phyloP scores from a whole-genome alignment of 2,329 filamentous ascomycete genomes.

The Berkeleyomyces rouxiae region DNA sequence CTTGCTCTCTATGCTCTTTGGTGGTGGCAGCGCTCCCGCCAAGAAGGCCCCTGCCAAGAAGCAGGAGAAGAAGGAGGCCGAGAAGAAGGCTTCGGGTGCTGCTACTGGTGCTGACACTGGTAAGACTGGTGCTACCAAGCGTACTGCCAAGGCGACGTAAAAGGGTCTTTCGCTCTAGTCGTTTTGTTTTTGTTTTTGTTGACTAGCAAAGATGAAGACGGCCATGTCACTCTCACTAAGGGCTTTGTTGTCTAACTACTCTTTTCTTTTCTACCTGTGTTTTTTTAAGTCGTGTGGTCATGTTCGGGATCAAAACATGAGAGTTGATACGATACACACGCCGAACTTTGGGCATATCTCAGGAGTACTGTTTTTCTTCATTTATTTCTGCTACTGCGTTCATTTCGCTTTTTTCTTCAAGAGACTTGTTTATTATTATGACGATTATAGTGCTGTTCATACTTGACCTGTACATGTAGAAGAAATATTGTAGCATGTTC shows the following conservation, averaged over 20 bases:
- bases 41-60: slow-evolving; percentile 62
- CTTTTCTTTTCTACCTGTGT: slow-evolving; percentile 1
- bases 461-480: not conserved
- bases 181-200: not conserved
- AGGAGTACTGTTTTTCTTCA: slow-evolving; percentile 11
- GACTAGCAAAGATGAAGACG: not conserved
- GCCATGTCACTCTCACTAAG: not conserved
- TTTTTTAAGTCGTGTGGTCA: slow-evolving; percentile 6
- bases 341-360: slow-evolving; percentile 10
- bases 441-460: not conserved
- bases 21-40: slow-evolving; percentile 47
- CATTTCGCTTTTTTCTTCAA: not conserved
- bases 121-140: slow-evolving; percentile 55
- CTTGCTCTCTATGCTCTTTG: slow-evolving; percentile 50
- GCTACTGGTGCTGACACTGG: slow-evolving; percentile 51
- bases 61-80: slow-evolving; percentile 38
- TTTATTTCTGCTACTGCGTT: slow-evolving; percentile 8
- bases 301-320: slow-evolving; percentile 11
- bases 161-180: not conserved
- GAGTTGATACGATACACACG: slow-evolving; percentile 11
- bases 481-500: not conserved
- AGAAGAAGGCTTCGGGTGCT: slow-evolving; percentile 46
- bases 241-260: not conserved
- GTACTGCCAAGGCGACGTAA: slow-evolving; percentile 31
- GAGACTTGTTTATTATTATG: slow-evolving; percentile 2